Base-by-base conservation (phyloP, 352 stramenopile species). In the Globisporangium nodosum region DNA sequence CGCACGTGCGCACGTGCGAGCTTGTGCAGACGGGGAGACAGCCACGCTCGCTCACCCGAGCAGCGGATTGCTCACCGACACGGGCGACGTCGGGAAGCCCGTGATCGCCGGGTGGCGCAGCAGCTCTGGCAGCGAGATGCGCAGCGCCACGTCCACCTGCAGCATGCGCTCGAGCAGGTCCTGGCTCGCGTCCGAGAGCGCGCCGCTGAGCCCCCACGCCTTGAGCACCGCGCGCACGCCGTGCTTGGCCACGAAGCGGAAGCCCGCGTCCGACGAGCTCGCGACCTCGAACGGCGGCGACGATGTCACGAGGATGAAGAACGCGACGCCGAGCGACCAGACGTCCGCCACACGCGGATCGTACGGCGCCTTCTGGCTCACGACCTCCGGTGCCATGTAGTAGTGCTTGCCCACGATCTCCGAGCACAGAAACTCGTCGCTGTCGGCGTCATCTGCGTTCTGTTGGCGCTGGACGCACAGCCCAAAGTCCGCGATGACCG, bases 361-460 rank as follows among this genome's bases (percentile, higher is more conserved):
- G 74, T 98, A 98, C 35, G 67, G 48, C 39, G 76, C 62, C 21
- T 15, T 46, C 73, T 87, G 42, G 13, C 67, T 66, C 39, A 94
- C 80, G 49, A 98, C 84, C 73, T 99, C 96, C 1, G 95, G 96
- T n/a, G 91, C 92, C 90, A 99, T 99, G 70, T 98, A 99, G 63
- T 97, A 97, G 53, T 93, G 84, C 66, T 98, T 98, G 45, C 96
- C 96, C 68, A 89, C 81, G 49, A 63, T 75, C 49, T 86, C 78
- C 18, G 71, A 57, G 48, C 80, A 87, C 21, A 56, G 48, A 85
- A 89, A 78, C 75, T 48, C 54, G 58, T 72, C 57, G 39, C 30
- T 9, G 20, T n/a, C 46, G 4, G 31, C 40, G 71, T 74, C 59
- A 68, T 76, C 35, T 58, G 64, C 42, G 9, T 15, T 24, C 33